A percentile compares a stretch with the other conserved stretches of the same genome.
phyloP scores from a whole-genome alignment of 2,329 filamentous ascomycete genomes.

The Mycogone perniciosa region DNA sequence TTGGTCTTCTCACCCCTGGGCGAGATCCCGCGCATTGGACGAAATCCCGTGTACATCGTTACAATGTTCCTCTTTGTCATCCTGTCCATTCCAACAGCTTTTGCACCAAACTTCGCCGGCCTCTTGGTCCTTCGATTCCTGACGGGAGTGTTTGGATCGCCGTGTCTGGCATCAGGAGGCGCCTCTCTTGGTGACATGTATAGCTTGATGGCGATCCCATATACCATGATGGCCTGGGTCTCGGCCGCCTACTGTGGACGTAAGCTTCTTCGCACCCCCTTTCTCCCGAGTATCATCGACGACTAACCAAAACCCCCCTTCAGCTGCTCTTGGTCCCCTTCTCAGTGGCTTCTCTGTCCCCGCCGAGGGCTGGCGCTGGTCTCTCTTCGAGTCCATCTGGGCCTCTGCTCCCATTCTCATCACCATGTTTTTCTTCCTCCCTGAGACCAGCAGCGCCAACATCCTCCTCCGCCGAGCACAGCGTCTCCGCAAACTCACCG shows the following conservation, averaged over 20 bases:
- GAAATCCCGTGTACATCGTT: constrained; percentile 61
- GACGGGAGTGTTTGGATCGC: constrained; percentile 60
- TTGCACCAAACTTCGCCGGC: constrained; percentile 57
- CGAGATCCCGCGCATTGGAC: constrained; percentile 60
- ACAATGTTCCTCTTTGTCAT: constrained; percentile 65
- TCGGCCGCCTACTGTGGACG: constrained; percentile 43
- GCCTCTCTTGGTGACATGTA: constrained; percentile 50
- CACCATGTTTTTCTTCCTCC: constrained; percentile 56
- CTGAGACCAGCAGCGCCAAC: constrained; percentile 54
- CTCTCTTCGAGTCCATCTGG: constrained; percentile 58
- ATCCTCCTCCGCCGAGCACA: constrained; percentile 56
- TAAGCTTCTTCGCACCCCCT: constrained; percentile 18
- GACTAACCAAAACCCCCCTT: constrained; percentile 13
- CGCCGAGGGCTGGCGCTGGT: constrained; percentile 57
- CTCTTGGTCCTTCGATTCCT: constrained; percentile 59
- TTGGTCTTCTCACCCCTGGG: constrained; percentile 59
- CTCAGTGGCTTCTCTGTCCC: constrained; percentile 55
- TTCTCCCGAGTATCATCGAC: neutral
- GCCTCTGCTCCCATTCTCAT: constrained; percentile 51
- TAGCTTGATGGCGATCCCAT: constrained; percentile 48
- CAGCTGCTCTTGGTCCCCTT: constrained; percentile 52
- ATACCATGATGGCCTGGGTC: constrained; percentile 55
- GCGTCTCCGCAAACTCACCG: constrained; percentile 56
- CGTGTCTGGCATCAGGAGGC: constrained; percentile 55
- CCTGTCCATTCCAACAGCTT: constrained; percentile 56